A percentile compares a stretch with the other conserved stretches of the same genome.
Conservation (phyloP, 2,329 filamentous ascomycete species). For the Alternaria atra region DNA sequence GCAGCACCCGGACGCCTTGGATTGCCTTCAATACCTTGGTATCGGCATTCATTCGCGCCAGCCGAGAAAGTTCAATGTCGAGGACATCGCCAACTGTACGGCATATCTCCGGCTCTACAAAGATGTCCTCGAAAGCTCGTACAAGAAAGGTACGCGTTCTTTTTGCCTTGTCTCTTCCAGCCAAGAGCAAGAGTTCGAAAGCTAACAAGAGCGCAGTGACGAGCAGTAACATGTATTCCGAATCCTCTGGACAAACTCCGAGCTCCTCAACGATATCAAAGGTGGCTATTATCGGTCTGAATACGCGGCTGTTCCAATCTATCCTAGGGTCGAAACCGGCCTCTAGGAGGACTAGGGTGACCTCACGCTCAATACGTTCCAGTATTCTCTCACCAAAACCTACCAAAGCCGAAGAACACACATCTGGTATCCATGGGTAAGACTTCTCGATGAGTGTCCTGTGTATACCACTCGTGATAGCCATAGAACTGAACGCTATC, state of each 20-base stretch:
- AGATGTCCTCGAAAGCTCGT: background rate
- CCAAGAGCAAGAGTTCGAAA: background rate
- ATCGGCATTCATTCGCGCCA: background rate
- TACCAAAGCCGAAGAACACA: background rate
- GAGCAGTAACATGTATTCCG: conserved; percentile 7
- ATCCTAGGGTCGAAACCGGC: background rate
- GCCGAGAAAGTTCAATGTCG: background rate
- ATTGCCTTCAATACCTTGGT: background rate
- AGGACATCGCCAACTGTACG: background rate
- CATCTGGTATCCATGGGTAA: background rate
- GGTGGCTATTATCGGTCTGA: background rate
- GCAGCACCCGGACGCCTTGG: background rate
- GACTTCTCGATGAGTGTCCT: background rate
- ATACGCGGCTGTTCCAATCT: background rate
- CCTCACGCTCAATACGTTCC: background rate
- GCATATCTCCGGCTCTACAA: conserved; percentile 1
- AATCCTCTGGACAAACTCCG: background rate
- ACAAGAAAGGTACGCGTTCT: background rate
- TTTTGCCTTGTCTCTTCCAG: background rate
- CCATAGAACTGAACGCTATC: background rate
- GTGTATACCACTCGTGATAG: background rate
- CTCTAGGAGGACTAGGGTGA: background rate
- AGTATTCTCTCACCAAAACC: background rate
- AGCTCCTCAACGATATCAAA: conserved; percentile 1
- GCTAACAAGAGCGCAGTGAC: background rate